phyloP scores from a whole-genome alignment of 2,329 filamentous ascomycete species.

The Dactylellina cionopaga region DNA sequence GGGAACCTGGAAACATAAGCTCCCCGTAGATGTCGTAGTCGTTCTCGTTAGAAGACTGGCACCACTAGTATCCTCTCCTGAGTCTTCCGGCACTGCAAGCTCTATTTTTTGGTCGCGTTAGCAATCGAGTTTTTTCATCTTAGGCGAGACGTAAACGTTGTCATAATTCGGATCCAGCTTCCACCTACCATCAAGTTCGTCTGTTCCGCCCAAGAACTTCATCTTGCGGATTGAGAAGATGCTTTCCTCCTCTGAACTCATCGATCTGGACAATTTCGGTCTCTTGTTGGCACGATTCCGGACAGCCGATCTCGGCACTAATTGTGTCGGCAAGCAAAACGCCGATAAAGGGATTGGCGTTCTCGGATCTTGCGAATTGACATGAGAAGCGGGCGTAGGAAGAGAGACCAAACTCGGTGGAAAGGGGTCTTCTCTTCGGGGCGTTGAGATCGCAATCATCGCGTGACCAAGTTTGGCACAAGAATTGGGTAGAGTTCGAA shows the following conservation, averaged over 20 bases:
- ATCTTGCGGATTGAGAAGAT: constrained; percentile 35
- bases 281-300: constrained; percentile 25
- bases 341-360: constrained; percentile 41
- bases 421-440: constrained; percentile 46
- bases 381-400: constrained; percentile 33
- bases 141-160: neutral
- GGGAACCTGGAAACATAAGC: constrained; percentile 37
- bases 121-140: constrained; percentile 1
- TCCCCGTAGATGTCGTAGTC: constrained; percentile 42
- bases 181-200: constrained; percentile 42
- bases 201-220: constrained; percentile 40
- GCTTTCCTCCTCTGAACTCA: constrained; percentile 33
- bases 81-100: constrained; percentile 27
- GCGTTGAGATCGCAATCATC: constrained; percentile 52
- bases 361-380: constrained; percentile 28
- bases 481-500: constrained; percentile 6
- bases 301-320: constrained; percentile 25
- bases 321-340: constrained; percentile 16
- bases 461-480: constrained; percentile 31
- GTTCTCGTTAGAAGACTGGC: constrained; percentile 48
- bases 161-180: neutral
- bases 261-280: constrained; percentile 29
- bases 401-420: constrained; percentile 46
- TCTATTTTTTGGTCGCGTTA: constrained; percentile 24
- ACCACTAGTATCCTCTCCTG: constrained; percentile 39